Base-by-base conservation (phyloP, 306 rosid species). In the Heteromeles arbutifolia region DNA sequence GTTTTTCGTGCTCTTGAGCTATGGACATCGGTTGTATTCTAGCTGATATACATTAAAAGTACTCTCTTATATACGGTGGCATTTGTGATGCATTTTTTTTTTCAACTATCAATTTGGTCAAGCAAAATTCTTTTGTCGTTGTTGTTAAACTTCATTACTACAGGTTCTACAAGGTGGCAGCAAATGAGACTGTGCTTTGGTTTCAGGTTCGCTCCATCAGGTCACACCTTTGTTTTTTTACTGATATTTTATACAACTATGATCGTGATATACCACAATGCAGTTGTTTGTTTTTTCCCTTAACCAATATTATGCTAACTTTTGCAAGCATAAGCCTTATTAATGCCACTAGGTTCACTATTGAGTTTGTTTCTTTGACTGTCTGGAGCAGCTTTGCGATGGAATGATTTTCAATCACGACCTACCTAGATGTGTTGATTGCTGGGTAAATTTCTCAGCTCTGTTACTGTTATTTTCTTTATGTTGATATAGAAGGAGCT, bases 121-220 rank as follows among this genome's bases (percentile, higher is more conserved):
- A 52, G 61, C 21, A 61, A 62, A 10, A 2, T 1, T 50, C 25
- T n/a, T n/a, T 69, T 75, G 11, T 19, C 53, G 17, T 53, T 39
- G 21, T 6, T 1, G 22, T 21, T 70, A 21, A 50, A 43, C 62
- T 52, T 29, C 45, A 28, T 41, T 25, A 19, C 74, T 81, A 69
- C 87, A 95, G 99, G 79, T 90, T 89, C 87, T 95, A 95, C 88
- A 90, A 85, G 85, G 96, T 87, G 64, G 86, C 88, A 31, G 90
- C 26, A 69, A 95, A 95, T 68, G 88, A 81, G 81, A 88, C 93
- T 29, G 80, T 90, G 70, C 80, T 90, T 77, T 95, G 99, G 99
- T 92, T 95, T 95, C 99, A 95, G 99, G 99, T 95, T 92, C 85
- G 99, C 96, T 87, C 82, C 86, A 87, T 86, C 96, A 92, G 97